phyloP scores from a whole-genome alignment of 257 asterid genomes.

The Jacaranda mimosifolia region DNA sequence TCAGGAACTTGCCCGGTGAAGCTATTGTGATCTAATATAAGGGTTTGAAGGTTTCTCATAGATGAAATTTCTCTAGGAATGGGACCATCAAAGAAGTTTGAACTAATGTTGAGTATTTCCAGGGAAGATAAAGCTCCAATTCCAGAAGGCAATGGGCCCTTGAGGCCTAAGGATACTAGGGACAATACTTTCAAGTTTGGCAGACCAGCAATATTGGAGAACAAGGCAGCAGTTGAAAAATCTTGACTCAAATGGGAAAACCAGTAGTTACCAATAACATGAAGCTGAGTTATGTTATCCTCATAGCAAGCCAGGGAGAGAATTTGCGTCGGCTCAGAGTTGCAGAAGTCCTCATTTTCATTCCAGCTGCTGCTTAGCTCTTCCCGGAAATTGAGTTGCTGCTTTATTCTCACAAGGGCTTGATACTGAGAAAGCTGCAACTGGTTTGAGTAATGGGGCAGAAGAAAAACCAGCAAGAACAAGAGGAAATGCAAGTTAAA shows the following conservation, averaged over 20 bases:
- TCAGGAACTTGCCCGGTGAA: constrained; percentile 67
- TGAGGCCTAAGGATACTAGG: constrained; percentile 70
- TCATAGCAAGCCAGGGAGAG: constrained; percentile 79
- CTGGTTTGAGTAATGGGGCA: constrained; percentile 55
- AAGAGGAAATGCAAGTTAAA: constrained; percentile 16
- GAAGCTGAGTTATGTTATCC: constrained; percentile 81
- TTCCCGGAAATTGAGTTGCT: constrained; percentile 69
- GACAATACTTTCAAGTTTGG: constrained; percentile 79
- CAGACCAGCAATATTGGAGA: constrained; percentile 60
- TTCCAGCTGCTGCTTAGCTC: constrained; percentile 52
- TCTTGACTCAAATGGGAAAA: constrained; percentile 53
- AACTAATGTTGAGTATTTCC: constrained; percentile 78
- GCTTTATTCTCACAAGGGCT: constrained; percentile 63
- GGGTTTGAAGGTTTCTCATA: constrained; percentile 67
- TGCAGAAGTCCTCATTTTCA: constrained; percentile 69
- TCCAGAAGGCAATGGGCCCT: constrained; percentile 71
- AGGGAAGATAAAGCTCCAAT: constrained; percentile 62
- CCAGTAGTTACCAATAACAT: constrained; percentile 57
- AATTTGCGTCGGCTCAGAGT: constrained; percentile 55
- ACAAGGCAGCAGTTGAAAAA: constrained; percentile 55
- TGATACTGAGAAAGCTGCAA: constrained; percentile 62
- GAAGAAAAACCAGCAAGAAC: constrained; percentile 40
- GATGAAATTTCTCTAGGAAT: constrained; percentile 67
- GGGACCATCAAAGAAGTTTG: constrained; percentile 63
- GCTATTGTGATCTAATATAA: constrained; percentile 68